A percentile compares a stretch with the other conserved stretches of the same genome.
Evolutionary conservation across 495 filamentous ascomycete genomes (phyloP).

Genomic region (Chaetomidium leptoderma): DNA sequence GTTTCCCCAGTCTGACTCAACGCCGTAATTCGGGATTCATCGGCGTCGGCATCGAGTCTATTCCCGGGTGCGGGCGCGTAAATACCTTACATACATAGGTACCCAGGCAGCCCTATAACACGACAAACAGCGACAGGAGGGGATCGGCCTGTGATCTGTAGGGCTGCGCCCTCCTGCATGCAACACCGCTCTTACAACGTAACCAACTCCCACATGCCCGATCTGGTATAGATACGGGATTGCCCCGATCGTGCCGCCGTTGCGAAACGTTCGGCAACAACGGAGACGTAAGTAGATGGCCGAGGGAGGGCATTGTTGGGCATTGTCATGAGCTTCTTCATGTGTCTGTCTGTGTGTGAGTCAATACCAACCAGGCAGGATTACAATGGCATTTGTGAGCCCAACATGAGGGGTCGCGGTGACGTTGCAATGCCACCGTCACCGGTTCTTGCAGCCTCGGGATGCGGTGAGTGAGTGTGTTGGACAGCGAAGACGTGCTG

Average conservation of each 20-base stretch:
- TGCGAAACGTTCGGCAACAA: too few relatives aligned
- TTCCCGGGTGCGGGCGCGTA: conserved; percentile 5
- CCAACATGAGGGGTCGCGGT: conserved; percentile 10
- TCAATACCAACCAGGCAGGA: not conserved
- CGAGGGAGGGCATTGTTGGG: not conserved
- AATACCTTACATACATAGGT: not conserved
- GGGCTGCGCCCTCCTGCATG: conserved; percentile 14
- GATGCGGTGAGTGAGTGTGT: conserved; percentile 3
- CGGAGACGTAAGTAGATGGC: not conserved
- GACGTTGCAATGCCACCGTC: conserved; percentile 16
- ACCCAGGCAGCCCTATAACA: conserved; percentile 8
- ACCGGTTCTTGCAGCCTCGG: not conserved
- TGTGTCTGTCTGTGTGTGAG: not conserved
- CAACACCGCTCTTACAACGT: not conserved
- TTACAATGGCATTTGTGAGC: not conserved
- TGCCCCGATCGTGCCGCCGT: not conserved
- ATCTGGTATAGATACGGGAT: conserved; percentile 2
- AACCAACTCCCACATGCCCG: conserved; percentile 6
- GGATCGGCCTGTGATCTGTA: not conserved
- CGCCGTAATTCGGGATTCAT: not conserved
- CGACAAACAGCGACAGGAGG: too few relatives aligned
- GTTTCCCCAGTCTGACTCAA: conserved; percentile 12
- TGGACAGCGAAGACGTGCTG: conserved; percentile 2
- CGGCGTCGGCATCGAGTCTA: not conserved
- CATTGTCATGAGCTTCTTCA: not conserved